phyloP scores from a whole-genome alignment of 768 basidiomycete genomes.

The Zangia roseola region DNA sequence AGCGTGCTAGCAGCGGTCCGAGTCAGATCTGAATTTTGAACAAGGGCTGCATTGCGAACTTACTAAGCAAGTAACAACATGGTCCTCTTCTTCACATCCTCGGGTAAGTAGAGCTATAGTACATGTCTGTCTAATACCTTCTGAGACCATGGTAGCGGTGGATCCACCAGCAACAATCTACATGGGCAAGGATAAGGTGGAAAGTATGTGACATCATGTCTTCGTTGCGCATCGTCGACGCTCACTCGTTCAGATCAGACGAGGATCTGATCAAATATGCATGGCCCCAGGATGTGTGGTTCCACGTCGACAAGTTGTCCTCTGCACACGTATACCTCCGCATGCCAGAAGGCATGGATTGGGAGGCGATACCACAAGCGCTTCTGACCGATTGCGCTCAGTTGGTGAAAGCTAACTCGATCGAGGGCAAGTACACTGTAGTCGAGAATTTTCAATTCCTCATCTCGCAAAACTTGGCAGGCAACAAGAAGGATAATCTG shows the following conservation, averaged over 20 bases:
- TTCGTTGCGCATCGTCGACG: background rate
- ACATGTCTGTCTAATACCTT: fast-evolving
- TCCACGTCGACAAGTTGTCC: constrained; percentile 97
- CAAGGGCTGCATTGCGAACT: too few species aligned
- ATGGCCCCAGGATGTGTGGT: constrained; percentile 87
- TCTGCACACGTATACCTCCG: constrained; percentile 98
- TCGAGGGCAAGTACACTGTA: constrained; percentile 59
- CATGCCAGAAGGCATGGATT: constrained; percentile 74
- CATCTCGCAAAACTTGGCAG: constrained; percentile 38
- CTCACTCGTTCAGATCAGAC: constrained; percentile 52
- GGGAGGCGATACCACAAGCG: constrained; percentile 83
- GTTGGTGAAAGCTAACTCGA: constrained; percentile 96
- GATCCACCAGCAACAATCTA: constrained; percentile 73
- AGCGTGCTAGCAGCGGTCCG: too few species aligned
- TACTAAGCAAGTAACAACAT: too few species aligned
- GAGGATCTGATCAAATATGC: constrained; percentile 94
- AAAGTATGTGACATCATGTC: constrained; percentile 61
- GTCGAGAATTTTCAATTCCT: background rate
- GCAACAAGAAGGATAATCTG: constrained; percentile 93
- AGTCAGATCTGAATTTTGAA: too few species aligned
- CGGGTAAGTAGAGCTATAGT: constrained; percentile 28
- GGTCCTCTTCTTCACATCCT: constrained; percentile 66
- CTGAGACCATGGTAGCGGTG: constrained; percentile 39
- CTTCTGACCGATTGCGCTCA: constrained; percentile 87
- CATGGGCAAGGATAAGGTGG: constrained; percentile 97